A percentile compares a stretch with the other conserved stretches of the same genome.
Conservation (phyloP, 2,329 filamentous ascomycete genomes). For the Sporothrix globosa region DNA sequence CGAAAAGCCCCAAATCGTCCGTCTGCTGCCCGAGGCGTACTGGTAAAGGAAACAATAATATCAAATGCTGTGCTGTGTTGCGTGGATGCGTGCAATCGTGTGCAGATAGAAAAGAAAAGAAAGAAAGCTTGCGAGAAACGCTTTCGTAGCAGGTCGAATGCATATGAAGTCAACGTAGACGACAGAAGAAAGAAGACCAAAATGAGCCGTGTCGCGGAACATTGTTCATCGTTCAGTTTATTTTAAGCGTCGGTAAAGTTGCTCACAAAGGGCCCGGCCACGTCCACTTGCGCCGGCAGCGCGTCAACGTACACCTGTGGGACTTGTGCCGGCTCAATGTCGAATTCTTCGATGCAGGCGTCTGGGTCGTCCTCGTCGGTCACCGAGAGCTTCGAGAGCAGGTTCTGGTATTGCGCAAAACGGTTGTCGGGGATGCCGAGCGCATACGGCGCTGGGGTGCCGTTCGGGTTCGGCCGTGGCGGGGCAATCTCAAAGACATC, state of each 20-base stretch:
- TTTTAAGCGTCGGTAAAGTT: constrained; percentile 61
- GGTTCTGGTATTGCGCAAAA: constrained; percentile 62
- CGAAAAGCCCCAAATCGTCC: not conserved
- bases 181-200: not conserved
- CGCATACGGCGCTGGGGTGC: constrained; percentile 48
- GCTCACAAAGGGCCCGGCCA: constrained; percentile 56
- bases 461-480: constrained; percentile 49
- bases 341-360: constrained; percentile 52
- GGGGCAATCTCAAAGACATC: constrained; percentile 69
- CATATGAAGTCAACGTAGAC: not conserved
- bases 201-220: not conserved
- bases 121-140: constrained; percentile 9
- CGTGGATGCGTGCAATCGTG: constrained; percentile 13
- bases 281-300: constrained; percentile 47
- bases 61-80: constrained; percentile 2
- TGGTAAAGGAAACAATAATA: not conserved
- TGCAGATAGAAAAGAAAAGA: not conserved
- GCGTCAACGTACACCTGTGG: constrained; percentile 45
- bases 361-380: constrained; percentile 51
- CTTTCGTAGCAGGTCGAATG: constrained; percentile 4
- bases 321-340: constrained; percentile 3
- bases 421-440: constrained; percentile 60
- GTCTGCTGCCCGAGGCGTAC: constrained; percentile 12
- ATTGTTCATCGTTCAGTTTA: constrained; percentile 27
- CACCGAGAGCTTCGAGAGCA: constrained; percentile 61